A percentile compares a stretch with the other conserved stretches of the same genome.
Conservation (phyloP, 1,284 basidiomycete species). For the Crucibulum cyathiforme region DNA sequence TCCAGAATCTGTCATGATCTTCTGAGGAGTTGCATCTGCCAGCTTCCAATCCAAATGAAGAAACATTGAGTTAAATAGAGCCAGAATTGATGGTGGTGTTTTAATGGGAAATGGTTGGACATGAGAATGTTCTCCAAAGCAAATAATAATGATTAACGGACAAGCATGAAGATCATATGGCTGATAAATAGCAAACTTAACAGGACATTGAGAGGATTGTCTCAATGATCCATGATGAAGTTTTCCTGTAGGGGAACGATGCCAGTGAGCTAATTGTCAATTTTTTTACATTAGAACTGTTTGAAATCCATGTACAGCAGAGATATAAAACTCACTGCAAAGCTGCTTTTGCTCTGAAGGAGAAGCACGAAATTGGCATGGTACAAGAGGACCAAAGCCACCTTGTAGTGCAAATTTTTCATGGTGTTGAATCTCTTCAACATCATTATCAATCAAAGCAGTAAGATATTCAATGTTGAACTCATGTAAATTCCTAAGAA, state of each 20-base stretch:
- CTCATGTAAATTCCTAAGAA: slow-evolving; percentile 24
- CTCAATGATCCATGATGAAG: background rate
- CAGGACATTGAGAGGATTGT: background rate
- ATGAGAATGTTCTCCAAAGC: background rate
- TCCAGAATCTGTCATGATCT: slow-evolving; percentile 1
- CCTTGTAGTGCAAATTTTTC: background rate
- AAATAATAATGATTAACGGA: background rate
- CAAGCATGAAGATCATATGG: background rate
- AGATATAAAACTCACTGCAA: background rate
- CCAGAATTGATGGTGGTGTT: background rate
- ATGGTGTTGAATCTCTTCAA: background rate
- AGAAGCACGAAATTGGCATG: slow-evolving; percentile 1
- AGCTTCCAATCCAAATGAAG: slow-evolving; percentile 4
- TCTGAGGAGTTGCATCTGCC: slow-evolving; percentile 1
- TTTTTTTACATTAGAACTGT: background rate
- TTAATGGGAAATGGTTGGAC: background rate
- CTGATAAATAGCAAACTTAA: slow-evolving; percentile 1
- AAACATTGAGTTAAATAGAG: background rate
- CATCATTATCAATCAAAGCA: slow-evolving; percentile 18
- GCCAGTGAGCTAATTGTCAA: background rate
- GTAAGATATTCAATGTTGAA: slow-evolving; percentile 21
- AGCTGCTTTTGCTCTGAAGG: background rate
- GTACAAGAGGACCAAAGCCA: background rate
- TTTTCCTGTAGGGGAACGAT: background rate
- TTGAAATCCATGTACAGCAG: background rate